Conservation (phyloP, 1,284 basidiomycete species). For the Sanghuangporus baumii region DNA sequence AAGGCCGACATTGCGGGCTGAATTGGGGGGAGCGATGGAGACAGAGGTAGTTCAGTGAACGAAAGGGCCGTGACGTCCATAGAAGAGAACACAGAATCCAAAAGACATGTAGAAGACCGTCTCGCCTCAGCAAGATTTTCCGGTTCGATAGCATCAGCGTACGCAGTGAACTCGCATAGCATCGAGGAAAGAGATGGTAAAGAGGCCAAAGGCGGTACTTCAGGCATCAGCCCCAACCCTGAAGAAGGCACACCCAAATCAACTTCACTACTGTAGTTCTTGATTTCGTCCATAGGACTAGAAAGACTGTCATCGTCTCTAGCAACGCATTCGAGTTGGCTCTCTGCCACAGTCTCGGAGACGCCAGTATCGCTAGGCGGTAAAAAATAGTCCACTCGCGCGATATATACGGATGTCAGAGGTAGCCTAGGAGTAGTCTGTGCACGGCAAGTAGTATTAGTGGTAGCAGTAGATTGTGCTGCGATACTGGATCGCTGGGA, state of each 20-base stretch:
- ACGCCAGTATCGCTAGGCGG: conserved; percentile 2
- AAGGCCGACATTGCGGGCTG: neutral
- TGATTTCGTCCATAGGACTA: neutral
- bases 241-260: neutral
- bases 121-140: conserved; percentile 3
- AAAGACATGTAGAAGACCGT: conserved; percentile 9
- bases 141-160: conserved; percentile 15
- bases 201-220: neutral
- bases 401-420: conserved; percentile 10
- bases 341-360: neutral
- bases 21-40: neutral
- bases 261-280: neutral
- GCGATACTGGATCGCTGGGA: neutral
- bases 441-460: neutral
- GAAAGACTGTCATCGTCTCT: neutral
- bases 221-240: neutral
- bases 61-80: conserved; percentile 2
- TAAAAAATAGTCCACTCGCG: conserved; percentile 15
- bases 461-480: neutral
- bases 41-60: neutral
- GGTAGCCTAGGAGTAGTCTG: conserved; percentile 5
- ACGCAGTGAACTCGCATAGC: conserved; percentile 12
- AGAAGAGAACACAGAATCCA: conserved; percentile 7
- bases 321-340: neutral
- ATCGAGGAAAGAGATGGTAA: conserved; percentile 6